Percentiles rank a stretch among this genome's conserved stretches.
Evolutionary conservation across 2,329 filamentous ascomycete species (phyloP).

Genomic region (Arachnomyces sp.): DNA sequence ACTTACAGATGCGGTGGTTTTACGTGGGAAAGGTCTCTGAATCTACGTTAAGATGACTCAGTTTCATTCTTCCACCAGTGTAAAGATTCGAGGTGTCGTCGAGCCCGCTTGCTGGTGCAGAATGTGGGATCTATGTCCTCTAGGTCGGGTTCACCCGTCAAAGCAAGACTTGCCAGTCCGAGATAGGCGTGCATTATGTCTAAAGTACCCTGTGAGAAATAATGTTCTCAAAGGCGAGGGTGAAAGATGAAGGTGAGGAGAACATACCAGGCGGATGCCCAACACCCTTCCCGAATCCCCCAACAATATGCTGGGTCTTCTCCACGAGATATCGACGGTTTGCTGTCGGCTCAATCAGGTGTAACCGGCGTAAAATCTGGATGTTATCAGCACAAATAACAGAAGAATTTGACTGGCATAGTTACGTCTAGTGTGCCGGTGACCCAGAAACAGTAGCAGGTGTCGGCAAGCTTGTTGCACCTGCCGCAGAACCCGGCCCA

Average conservation of each 20-base stretch:
- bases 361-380: conserved; percentile 51
- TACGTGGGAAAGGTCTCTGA: too few relatives aligned
- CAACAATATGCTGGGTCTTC: conserved; percentile 78
- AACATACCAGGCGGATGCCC: conserved; percentile 57
- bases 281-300: conserved; percentile 69
- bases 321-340: conserved; percentile 74
- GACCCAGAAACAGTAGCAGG: conserved; percentile 95
- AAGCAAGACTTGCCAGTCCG: conserved; percentile 70
- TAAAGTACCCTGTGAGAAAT: conserved; percentile 31
- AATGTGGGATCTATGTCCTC: conserved; percentile 66
- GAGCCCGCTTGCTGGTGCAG: conserved; percentile 57
- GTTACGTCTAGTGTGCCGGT: conserved; percentile 53
- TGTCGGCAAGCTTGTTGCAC: conserved; percentile 85
- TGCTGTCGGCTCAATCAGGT: conserved; percentile 52
- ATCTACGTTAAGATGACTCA: background rate
- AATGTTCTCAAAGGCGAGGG: conserved; percentile 27
- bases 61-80: conserved; percentile 27
- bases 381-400: conserved; percentile 15
- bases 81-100: conserved; percentile 33
- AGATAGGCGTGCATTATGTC: conserved; percentile 86
- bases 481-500: conserved; percentile 81
- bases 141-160: conserved; percentile 63
- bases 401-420: conserved; percentile 10
- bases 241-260: conserved; percentile 2
- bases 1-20: too few relatives aligned